Conservation (phyloP, 2,329 filamentous ascomycete genomes). For the Ophiostoma australiae region DNA sequence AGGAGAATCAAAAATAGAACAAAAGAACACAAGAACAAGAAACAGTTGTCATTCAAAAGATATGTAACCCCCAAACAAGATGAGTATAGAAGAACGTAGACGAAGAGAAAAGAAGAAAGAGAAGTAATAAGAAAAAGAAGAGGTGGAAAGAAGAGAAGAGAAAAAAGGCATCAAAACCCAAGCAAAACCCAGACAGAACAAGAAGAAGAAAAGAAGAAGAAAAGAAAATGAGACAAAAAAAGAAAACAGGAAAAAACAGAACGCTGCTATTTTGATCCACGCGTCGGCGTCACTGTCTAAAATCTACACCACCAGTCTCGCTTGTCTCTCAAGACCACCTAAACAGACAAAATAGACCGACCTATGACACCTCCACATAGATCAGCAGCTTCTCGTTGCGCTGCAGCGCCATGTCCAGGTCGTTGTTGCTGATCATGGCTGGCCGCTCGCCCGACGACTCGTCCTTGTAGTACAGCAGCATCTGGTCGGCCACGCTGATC, state of each 20-base stretch:
- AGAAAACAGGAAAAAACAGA: not conserved
- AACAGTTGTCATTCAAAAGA: not conserved
- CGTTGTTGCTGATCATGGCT: conserved; percentile 70
- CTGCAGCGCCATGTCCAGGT: conserved; percentile 73
- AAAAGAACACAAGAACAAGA: not conserved
- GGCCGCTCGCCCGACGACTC: conserved; percentile 71
- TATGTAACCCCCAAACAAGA: conserved; percentile 9
- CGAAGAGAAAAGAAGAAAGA: conserved; percentile 14
- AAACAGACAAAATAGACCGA: not conserved
- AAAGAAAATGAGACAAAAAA: not conserved
- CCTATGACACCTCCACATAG: conserved; percentile 55
- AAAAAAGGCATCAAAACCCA: not conserved
- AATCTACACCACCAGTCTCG: not conserved
- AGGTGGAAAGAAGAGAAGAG: not conserved
- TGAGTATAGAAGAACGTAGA: conserved; percentile 17
- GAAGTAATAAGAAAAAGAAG: conserved; percentile 6
- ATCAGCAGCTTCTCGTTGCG: conserved; percentile 84
- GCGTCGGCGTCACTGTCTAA: conserved; percentile 10
- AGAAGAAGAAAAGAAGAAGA: not conserved
- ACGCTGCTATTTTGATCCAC: conserved; percentile 6
- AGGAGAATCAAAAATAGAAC: not conserved
- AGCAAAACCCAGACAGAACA: not conserved
- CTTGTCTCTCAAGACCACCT: not conserved
- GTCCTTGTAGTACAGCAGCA: conserved; percentile 81
- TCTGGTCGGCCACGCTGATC: conserved; percentile 60